Base-by-base conservation (phyloP, 768 basidiomycete genomes). In the Pulveroboletus sp. region DNA sequence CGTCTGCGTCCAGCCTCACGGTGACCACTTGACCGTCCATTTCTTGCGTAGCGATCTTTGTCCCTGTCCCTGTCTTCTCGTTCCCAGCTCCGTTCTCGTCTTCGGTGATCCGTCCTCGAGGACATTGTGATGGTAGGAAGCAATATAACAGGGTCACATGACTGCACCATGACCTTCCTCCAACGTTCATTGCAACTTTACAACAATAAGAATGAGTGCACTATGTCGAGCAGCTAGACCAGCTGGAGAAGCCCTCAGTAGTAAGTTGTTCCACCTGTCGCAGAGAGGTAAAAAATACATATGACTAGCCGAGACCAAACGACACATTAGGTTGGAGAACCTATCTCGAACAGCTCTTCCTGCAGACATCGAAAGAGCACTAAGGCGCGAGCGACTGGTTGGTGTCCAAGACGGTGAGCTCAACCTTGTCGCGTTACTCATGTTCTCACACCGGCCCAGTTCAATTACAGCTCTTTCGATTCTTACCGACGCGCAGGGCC, bases 11-110 rank as follows among this genome's bases (percentile, higher is more conserved):
- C 61, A 27, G 56, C 3, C 41, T 71, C 71, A 26, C 71, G 59
- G 44, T 72, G 68, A 43, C 63, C 63, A 19, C 62, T 67, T 27
- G 53, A 31, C 36, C 65, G 58, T 42, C 72, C 55, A 35, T 70
- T 55, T 50, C 75, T 68, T 23, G 76, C 61, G 44, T 77, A 67
- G 20, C 78, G 71, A 51, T 78, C 75, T 30, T 70, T 69, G 45
- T 75, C 67, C 41, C 58, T 58, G 34, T 71, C 58, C 6, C 70
- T 60, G 39, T 68, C 66, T 57, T 70, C 70, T 27, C 69, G 74
- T 51, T 85, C 83, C 79, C 82, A 80, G 60, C 82, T 83, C 56
- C 82, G 68, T 59, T 85, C 83, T 51, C 80, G 77, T 63, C 77
- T 69, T 61, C 80, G 74, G 57, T 76, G 65, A 54, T 81, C 80